Conservation (phyloP, 2,329 filamentous ascomycete species). For the Paradendryphiella salina region DNA sequence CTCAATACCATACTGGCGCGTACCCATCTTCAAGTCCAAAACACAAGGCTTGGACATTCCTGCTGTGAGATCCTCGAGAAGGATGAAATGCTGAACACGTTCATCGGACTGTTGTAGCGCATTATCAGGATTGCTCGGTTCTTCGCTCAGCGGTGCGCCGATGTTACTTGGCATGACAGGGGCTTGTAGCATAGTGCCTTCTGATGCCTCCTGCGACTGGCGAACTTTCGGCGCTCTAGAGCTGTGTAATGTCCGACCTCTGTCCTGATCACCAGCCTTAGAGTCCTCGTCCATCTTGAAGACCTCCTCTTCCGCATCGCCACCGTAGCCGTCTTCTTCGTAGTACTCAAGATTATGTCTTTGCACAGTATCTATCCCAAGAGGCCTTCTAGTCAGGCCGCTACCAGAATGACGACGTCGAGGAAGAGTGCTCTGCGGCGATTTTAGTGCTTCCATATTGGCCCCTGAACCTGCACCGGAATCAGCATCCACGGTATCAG, state of each 20-base stretch:
- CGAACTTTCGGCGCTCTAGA: not conserved
- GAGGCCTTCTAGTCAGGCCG: slow-evolving; percentile 71
- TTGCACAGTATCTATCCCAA: slow-evolving; percentile 66
- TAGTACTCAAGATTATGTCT: slow-evolving; percentile 86
- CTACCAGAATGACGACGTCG: slow-evolving; percentile 83
- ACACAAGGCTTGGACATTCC: slow-evolving; percentile 97
- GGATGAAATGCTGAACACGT: slow-evolving; percentile 87
- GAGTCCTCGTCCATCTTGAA: slow-evolving; percentile 67
- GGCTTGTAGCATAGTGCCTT: slow-evolving; percentile 42
- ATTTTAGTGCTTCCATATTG: slow-evolving; percentile 32
- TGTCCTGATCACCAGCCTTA: slow-evolving; percentile 13
- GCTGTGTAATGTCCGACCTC: slow-evolving; percentile 6
- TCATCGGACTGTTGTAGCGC: slow-evolving; percentile 54
- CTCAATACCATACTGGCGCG: slow-evolving; percentile 92
- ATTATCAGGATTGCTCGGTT: slow-evolving; percentile 50
- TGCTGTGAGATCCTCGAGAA: slow-evolving; percentile 91
- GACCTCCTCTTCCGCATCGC: slow-evolving; percentile 72
- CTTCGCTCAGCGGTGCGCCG: slow-evolving; percentile 9
- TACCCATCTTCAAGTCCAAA: slow-evolving; percentile 98
- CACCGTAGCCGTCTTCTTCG: slow-evolving; percentile 84
- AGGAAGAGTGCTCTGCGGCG: slow-evolving; percentile 34
- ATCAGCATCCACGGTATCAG: slow-evolving; percentile 14
- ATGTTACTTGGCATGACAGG: slow-evolving; percentile 29
- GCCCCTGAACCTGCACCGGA: slow-evolving; percentile 15
- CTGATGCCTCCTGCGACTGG: slow-evolving; percentile 8